Evolutionary conservation across 2,329 filamentous ascomycete species (phyloP).

Genomic region (Diplodia sapinea): DNA sequence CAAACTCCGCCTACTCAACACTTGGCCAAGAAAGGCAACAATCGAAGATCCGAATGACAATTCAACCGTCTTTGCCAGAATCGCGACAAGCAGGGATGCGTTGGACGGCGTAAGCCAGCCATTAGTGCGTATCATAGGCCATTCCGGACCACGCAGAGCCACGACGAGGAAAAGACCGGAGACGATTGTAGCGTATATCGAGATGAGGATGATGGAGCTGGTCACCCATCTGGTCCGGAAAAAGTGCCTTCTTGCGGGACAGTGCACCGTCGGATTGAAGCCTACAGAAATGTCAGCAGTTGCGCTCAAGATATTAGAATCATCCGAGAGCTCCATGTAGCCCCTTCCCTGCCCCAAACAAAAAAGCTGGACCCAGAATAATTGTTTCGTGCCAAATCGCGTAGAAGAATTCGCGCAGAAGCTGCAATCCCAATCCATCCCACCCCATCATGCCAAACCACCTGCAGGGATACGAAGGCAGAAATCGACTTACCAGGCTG

Average conservation of each 20-base stretch:
- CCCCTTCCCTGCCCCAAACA: neutral
- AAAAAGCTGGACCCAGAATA: neutral
- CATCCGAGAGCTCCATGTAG: neutral
- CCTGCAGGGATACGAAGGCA: neutral
- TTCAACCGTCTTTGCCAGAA: constrained; percentile 78
- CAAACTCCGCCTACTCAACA: constrained; percentile 72
- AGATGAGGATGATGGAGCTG: constrained; percentile 49
- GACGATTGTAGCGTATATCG: constrained; percentile 67
- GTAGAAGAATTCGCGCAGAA: neutral
- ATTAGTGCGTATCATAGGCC: constrained; percentile 63
- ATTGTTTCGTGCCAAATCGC: neutral
- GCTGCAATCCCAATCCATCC: neutral
- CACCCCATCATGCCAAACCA: neutral
- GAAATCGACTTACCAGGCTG: constrained; percentile 10
- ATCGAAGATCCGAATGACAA: constrained; percentile 79
- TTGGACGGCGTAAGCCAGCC: constrained; percentile 64
- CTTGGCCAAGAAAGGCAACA: constrained; percentile 75
- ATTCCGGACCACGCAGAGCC: constrained; percentile 67
- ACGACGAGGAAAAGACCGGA: constrained; percentile 71
- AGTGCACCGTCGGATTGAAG: constrained; percentile 46
- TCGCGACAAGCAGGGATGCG: constrained; percentile 69
- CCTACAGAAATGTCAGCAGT: constrained; percentile 31
- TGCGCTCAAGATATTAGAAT: neutral
- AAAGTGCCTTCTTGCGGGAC: constrained; percentile 47
- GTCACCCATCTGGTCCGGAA: constrained; percentile 38